These are phyloP conservation scores for Penicillium capsulatum DNA, from an alignment of 2,329 filamentous ascomycete species.

Conservation along the genomic window DNA sequence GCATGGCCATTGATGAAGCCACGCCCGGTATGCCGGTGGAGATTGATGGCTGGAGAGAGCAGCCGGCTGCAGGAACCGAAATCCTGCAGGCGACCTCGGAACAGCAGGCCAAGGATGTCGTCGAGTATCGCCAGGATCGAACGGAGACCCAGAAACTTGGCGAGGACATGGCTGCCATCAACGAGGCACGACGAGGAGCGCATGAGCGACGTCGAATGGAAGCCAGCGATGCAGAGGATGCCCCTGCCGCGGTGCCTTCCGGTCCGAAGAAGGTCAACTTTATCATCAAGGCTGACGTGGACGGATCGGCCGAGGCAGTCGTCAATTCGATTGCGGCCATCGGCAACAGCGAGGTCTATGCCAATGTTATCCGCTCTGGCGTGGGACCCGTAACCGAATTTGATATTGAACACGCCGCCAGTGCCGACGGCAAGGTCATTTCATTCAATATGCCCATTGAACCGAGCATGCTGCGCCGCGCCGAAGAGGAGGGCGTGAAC, in stretches of 20 bases:
- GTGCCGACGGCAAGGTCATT: constrained; percentile 70
- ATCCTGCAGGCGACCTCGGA: constrained; percentile 80
- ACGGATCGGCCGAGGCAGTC: constrained; percentile 89
- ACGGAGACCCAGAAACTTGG: constrained; percentile 63
- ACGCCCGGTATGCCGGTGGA: constrained; percentile 86
- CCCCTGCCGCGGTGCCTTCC: constrained; percentile 38
- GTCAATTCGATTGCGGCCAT: constrained; percentile 70
- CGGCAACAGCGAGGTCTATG: constrained; percentile 77
- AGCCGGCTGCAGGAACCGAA: constrained; percentile 80
- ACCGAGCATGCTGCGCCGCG: constrained; percentile 63
- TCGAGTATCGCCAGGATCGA: constrained; percentile 70
- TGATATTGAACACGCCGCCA: constrained; percentile 81
- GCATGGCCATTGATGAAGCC: constrained; percentile 65
- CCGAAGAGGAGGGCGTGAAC: constrained; percentile 65
- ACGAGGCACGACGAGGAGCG: constrained; percentile 60
- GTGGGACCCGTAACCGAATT: constrained; percentile 78
- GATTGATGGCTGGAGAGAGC: constrained; percentile 88
- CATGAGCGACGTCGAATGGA: constrained; percentile 47
- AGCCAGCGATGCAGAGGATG: constrained; percentile 33
- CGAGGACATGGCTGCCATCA: constrained; percentile 71
- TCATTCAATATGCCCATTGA: constrained; percentile 78
- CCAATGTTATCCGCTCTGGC: constrained; percentile 69
- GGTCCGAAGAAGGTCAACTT: constrained; percentile 65
- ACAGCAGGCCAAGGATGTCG: constrained; percentile 69
- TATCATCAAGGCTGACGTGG: constrained; percentile 87